phyloP scores from a whole-genome alignment of 768 basidiomycete species.

The Vararia minispora region DNA sequence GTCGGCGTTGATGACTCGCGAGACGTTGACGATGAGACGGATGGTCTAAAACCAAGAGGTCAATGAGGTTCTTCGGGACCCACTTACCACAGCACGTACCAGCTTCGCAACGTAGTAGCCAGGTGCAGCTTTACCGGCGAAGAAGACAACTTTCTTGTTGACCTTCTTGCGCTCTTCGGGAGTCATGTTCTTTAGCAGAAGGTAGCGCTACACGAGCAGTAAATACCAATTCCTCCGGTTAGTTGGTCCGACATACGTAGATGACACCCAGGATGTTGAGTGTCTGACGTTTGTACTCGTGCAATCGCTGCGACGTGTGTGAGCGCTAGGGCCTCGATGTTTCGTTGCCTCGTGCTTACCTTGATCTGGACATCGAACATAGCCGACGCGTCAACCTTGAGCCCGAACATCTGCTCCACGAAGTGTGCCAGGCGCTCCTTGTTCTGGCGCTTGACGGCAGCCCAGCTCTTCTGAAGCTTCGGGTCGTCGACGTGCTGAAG shows the following conservation, averaged over 20 bases:
- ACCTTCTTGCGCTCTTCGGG: conserved; percentile 74
- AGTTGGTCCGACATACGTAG: conserved; percentile 42
- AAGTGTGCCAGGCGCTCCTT: conserved; percentile 80
- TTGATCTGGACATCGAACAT: conserved; percentile 92
- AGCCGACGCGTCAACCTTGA: conserved; percentile 61
- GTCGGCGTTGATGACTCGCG: conserved; percentile 70
- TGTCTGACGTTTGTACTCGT: conserved; percentile 94
- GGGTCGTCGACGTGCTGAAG: conserved; percentile 62
- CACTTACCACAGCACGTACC: conserved; percentile 23
- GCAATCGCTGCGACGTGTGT: conserved; percentile 59
- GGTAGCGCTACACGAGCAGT: conserved; percentile 50
- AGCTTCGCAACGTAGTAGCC: conserved; percentile 92
- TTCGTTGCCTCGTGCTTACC: too few relatives aligned
- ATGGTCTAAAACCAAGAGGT: conserved; percentile 47
- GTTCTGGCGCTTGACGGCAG: conserved; percentile 78
- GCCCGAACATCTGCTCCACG: conserved; percentile 59
- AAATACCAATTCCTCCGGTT: not conserved
- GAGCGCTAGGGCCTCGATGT: too few relatives aligned
- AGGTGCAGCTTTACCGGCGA: conserved; percentile 95
- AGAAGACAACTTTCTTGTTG: conserved; percentile 85
- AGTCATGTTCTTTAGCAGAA: conserved; percentile 67
- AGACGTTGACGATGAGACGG: conserved; percentile 87
- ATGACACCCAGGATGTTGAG: conserved; percentile 89
- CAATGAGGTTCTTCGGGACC: not conserved
- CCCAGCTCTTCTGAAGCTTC: conserved; percentile 71